Evolutionary conservation across 2,329 filamentous ascomycete species (phyloP).

Genomic region (Fusarium subtropicale): DNA sequence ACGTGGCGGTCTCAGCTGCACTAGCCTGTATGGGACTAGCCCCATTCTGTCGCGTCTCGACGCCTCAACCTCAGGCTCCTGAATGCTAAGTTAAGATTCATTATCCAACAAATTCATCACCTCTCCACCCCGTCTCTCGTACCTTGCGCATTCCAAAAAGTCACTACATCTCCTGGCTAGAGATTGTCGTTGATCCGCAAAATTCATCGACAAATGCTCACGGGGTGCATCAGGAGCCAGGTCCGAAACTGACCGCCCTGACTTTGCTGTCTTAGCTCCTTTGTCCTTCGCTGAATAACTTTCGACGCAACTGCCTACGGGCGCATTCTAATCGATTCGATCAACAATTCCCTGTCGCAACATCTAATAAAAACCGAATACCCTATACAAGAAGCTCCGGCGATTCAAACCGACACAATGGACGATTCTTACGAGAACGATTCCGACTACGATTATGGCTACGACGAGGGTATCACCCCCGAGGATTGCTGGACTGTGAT

Average conservation of each 20-base stretch:
- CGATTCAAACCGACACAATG: constrained; percentile 54
- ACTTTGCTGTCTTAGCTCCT: constrained; percentile 41
- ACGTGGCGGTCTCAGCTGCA: background rate
- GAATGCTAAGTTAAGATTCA: constrained; percentile 42
- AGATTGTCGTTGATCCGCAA: constrained; percentile 36
- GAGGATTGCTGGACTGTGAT: constrained; percentile 99
- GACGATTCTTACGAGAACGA: constrained; percentile 65
- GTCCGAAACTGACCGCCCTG: constrained; percentile 50
- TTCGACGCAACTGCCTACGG: constrained; percentile 24
- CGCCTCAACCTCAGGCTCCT: constrained; percentile 42
- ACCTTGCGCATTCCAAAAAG: constrained; percentile 37
- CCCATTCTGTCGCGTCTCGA: constrained; percentile 39
- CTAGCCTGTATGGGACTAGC: constrained; percentile 22
- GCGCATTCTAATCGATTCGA: constrained; percentile 19
- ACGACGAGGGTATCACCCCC: constrained; percentile 82
- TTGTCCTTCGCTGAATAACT: constrained; percentile 36
- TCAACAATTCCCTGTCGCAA: constrained; percentile 15
- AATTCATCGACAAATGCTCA: constrained; percentile 49
- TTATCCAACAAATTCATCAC: constrained; percentile 46
- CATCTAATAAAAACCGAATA: background rate
- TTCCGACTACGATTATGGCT: constrained; percentile 76
- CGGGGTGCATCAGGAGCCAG: constrained; percentile 51
- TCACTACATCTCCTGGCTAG: constrained; percentile 28
- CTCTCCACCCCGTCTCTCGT: constrained; percentile 33
- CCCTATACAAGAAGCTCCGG: background rate